Evolutionary conservation across 2,329 filamentous ascomycete genomes (phyloP).

Genomic region (Tolypocladium guangdongense): DNA sequence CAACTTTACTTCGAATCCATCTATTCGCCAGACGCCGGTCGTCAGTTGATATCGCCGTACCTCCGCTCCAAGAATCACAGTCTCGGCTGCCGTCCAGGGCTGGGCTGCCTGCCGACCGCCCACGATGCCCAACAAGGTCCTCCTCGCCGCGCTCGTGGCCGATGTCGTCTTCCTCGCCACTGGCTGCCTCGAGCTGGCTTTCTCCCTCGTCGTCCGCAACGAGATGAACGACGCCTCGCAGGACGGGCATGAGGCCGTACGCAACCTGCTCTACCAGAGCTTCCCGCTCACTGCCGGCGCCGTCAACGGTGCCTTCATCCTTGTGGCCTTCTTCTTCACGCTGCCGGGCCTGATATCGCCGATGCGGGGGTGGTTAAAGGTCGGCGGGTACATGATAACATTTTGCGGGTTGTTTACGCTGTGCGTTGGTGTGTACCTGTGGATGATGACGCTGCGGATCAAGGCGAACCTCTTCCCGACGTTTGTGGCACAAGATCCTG

Average conservation of each 20-base stretch:
- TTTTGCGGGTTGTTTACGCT: conserved; percentile 53
- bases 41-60: background rate
- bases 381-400: conserved; percentile 54
- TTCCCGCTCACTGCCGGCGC: conserved; percentile 56
- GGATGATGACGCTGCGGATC: conserved; percentile 63
- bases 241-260: conserved; percentile 36
- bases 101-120: background rate
- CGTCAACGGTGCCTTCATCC: conserved; percentile 60
- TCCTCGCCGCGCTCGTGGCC: conserved; percentile 34
- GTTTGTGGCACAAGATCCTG: conserved; percentile 46
- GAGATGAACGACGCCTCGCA: conserved; percentile 29
- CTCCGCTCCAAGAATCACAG: background rate
- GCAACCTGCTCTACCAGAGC: conserved; percentile 39
- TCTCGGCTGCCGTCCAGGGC: background rate
- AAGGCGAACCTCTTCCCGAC: conserved; percentile 49
- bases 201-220: conserved; percentile 41
- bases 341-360: conserved; percentile 62
- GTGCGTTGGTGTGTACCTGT: conserved; percentile 54
- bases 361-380: conserved; percentile 58
- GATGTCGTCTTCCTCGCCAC: conserved; percentile 42
- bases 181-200: conserved; percentile 43
- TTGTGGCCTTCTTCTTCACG: conserved; percentile 57
- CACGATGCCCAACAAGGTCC: conserved; percentile 44
- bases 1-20: background rate
- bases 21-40: background rate